Conservation (phyloP, 805 yeast genomes). For the Scheffersomyces amazonensis region DNA sequence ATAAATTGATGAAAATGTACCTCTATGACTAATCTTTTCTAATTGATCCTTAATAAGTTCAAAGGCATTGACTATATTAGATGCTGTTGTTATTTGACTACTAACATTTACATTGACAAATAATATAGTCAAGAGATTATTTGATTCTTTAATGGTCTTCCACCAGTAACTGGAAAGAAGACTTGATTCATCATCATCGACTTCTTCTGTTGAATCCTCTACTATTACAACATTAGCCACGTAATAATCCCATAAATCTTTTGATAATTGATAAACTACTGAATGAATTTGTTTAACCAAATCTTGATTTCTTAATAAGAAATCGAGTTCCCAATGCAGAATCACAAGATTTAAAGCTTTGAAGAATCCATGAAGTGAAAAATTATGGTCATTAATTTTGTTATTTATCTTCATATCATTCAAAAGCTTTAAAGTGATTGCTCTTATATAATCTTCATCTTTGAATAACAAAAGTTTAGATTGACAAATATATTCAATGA, state of each 20-base stretch:
- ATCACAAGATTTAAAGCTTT: conserved; percentile 50
- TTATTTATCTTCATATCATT: conserved; percentile 12
- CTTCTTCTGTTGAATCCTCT: no score
- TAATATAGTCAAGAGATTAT: conserved; percentile 48
- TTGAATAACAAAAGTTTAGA: conserved; percentile 22
- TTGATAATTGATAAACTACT: conserved; percentile 20
- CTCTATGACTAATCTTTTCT: conserved; percentile 77
- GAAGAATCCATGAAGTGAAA: conserved; percentile 62
- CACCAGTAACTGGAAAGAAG: conserved; percentile 62
- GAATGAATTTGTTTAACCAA: conserved; percentile 13
- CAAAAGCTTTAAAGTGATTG: no score
- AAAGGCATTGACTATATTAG: conserved; percentile 40
- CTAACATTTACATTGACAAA: conserved; percentile 17
- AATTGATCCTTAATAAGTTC: conserved; percentile 62
- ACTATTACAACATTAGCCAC: conserved; percentile 27
- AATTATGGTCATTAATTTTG: conserved; percentile 13
- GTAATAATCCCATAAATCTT: neutral
- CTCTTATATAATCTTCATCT: no score
- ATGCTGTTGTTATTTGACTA: conserved; percentile 1
- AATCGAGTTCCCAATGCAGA: neutral
- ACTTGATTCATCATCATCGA: conserved; percentile 14
- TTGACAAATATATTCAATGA: conserved; percentile 50
- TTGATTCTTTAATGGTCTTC: conserved; percentile 79
- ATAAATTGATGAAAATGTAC: conserved; percentile 86
- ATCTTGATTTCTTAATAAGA: neutral